Evolutionary conservation across 2,329 filamentous ascomycete genomes (phyloP).

Genomic region (Zasmidium angulare): DNA sequence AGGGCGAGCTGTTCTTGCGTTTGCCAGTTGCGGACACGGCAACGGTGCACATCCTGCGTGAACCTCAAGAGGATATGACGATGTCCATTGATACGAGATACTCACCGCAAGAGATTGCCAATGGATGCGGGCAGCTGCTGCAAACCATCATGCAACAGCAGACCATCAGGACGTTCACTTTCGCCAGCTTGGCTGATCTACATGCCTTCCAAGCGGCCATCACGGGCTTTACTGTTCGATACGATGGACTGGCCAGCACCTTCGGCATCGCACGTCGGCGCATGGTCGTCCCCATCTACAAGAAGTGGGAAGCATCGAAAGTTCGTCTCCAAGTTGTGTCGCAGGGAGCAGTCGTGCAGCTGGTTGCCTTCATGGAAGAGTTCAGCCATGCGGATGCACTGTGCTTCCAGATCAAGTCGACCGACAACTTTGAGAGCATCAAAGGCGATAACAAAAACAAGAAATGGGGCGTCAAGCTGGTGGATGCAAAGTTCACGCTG

Average conservation of each 20-base stretch:
- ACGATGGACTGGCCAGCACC: constrained; percentile 58
- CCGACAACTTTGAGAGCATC: constrained; percentile 72
- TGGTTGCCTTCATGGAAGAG: constrained; percentile 84
- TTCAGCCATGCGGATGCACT: constrained; percentile 85
- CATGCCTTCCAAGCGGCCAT: constrained; percentile 77
- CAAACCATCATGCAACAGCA: constrained; percentile 55
- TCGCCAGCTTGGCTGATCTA: constrained; percentile 54
- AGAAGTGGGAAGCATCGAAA: constrained; percentile 84
- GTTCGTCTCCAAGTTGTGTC: constrained; percentile 77
- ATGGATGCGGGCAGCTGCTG: constrained; percentile 64
- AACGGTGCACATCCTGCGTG: constrained; percentile 66
- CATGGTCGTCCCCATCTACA: constrained; percentile 90
- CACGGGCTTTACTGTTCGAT: constrained; percentile 71
- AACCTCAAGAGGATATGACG: constrained; percentile 74
- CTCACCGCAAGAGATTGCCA: constrained; percentile 46
- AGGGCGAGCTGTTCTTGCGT: constrained; percentile 48
- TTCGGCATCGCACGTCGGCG: constrained; percentile 72
- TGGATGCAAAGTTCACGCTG: constrained; percentile 87
- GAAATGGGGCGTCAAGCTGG: constrained; percentile 73
- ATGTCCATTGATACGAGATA: constrained; percentile 60
- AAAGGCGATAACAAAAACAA: constrained; percentile 42
- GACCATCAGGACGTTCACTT: constrained; percentile 68
- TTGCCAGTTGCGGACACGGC: constrained; percentile 48
- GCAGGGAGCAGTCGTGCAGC: constrained; percentile 73
- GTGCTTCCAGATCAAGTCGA: constrained; percentile 82